Percentiles rank a stretch among this genome's conserved stretches.
Evolutionary conservation across 2,329 filamentous ascomycete species (phyloP).

Genomic region (Xylaria digitata): DNA sequence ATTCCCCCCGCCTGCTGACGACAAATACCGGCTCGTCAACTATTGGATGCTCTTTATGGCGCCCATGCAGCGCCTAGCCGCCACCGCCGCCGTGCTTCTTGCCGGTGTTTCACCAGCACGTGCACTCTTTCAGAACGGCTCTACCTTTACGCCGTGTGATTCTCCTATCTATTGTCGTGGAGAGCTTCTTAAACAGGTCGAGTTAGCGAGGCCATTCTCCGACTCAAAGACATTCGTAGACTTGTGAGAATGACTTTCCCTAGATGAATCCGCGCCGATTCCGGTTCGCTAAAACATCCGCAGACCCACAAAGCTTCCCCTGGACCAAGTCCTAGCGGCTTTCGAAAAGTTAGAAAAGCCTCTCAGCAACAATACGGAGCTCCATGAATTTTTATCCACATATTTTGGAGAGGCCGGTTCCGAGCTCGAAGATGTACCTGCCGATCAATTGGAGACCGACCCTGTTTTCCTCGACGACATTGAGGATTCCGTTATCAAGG

Average conservation of each 20-base stretch:
- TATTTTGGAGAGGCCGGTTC: constrained; percentile 73
- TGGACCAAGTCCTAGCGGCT: constrained; percentile 70
- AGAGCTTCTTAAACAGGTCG: constrained; percentile 69
- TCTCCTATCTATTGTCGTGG: constrained; percentile 76
- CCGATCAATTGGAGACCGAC: constrained; percentile 64
- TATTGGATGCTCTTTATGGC: constrained; percentile 16
- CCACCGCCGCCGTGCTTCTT: constrained; percentile 37
- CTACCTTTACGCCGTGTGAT: constrained; percentile 71
- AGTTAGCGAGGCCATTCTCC: constrained; percentile 71
- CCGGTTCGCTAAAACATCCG: constrained; percentile 30
- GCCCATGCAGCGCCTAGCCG: constrained; percentile 27
- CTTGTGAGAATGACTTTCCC: constrained; percentile 60
- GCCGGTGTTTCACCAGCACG: constrained; percentile 43
- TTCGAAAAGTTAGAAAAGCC: constrained; percentile 70
- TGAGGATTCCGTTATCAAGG: constrained; percentile 66
- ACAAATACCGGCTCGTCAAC: constrained; percentile 12
- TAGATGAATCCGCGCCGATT: background rate
- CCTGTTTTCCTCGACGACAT: constrained; percentile 68
- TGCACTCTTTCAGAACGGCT: constrained; percentile 70
- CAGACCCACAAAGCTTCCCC: constrained; percentile 69
- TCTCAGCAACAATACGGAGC: constrained; percentile 70
- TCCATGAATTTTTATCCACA: constrained; percentile 69
- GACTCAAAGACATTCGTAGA: constrained; percentile 80
- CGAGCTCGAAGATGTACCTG: constrained; percentile 67
- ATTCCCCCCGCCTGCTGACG: background rate